Evolutionary conservation across 768 basidiomycete genomes (phyloP).

Genomic region (Calocera viscosa): DNA sequence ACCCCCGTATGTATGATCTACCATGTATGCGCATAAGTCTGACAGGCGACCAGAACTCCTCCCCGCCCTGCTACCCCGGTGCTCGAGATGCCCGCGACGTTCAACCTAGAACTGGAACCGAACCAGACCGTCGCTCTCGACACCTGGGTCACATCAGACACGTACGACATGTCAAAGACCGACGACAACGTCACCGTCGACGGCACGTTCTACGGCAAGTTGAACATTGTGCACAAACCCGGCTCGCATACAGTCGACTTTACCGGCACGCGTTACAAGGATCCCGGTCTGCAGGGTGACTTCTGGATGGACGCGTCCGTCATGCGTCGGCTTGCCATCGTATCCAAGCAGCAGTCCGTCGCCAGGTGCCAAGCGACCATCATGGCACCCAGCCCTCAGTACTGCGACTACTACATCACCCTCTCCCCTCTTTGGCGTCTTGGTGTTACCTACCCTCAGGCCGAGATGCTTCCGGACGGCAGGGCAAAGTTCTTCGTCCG

Average conservation of each 20-base stretch:
- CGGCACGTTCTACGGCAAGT: slow-evolving; percentile 78
- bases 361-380: slow-evolving; percentile 69
- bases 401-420: slow-evolving; percentile 63
- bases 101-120: slow-evolving; percentile 66
- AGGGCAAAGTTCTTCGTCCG: slow-evolving; percentile 70
- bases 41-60: not conserved
- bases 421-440: slow-evolving; percentile 66
- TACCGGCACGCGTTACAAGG: slow-evolving; percentile 59
- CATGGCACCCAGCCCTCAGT: slow-evolving; percentile 58
- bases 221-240: slow-evolving; percentile 67
- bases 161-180: slow-evolving; percentile 83
- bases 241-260: slow-evolving; percentile 65
- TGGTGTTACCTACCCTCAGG: slow-evolving; percentile 64
- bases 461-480: slow-evolving; percentile 45
- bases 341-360: slow-evolving; percentile 50
- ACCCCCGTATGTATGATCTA: slow-evolving; percentile 37
- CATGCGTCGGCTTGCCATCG: slow-evolving; percentile 62
- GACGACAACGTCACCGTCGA: slow-evolving; percentile 79
- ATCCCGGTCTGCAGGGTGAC: slow-evolving; percentile 40
- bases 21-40: not conserved
- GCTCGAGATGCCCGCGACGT: slow-evolving; percentile 74
- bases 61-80: slow-evolving; percentile 45
- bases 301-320: slow-evolving; percentile 59
- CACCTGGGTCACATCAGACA: slow-evolving; percentile 64
- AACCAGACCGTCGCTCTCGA: slow-evolving; percentile 72